phyloP scores from a whole-genome alignment of 495 filamentous ascomycete genomes.

The Xeromyces bisporus region DNA sequence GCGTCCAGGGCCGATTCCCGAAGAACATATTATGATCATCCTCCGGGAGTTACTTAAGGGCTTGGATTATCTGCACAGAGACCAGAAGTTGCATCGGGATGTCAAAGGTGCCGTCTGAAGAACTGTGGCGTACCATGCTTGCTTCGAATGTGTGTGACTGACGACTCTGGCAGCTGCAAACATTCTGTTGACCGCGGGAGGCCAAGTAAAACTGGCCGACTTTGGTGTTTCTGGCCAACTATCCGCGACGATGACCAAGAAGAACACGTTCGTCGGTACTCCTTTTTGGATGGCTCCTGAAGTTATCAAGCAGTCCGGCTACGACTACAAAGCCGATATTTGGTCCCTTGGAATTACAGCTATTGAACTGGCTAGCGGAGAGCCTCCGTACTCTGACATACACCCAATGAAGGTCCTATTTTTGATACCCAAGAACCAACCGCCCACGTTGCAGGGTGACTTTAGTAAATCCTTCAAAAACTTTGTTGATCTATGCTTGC shows the following conservation, averaged over 20 bases:
- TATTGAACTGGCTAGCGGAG: slow-evolving; percentile 79
- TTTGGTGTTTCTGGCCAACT: slow-evolving; percentile 95
- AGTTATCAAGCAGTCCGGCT: slow-evolving; percentile 95
- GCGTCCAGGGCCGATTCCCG: slow-evolving; percentile 79
- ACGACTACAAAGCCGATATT: slow-evolving; percentile 97
- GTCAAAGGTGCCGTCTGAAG: slow-evolving; percentile 70
- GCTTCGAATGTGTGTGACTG: slow-evolving; percentile 3
- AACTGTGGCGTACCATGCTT: not conserved
- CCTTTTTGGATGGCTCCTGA: slow-evolving; percentile 99
- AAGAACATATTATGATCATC: slow-evolving; percentile 91
- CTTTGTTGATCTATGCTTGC: slow-evolving; percentile 75
- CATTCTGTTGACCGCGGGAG: slow-evolving; percentile 67
- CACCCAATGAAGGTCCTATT: slow-evolving; percentile 99
- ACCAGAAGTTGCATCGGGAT: slow-evolving; percentile 92
- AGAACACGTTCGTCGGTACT: slow-evolving; percentile 96
- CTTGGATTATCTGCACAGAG: slow-evolving; percentile 79
- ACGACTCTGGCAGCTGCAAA: slow-evolving; percentile 54
- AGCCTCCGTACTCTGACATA: slow-evolving; percentile 90
- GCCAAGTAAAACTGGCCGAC: slow-evolving; percentile 92
- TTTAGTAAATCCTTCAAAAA: slow-evolving; percentile 88
- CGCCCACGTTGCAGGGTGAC: slow-evolving; percentile 66
- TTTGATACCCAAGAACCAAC: slow-evolving; percentile 86
- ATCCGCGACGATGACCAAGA: slow-evolving; percentile 98
- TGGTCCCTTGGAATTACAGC: slow-evolving; percentile 99
- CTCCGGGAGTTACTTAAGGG: slow-evolving; percentile 77